Percentiles rank a stretch among this genome's conserved stretches.
phyloP scores from a whole-genome alignment of 306 rosid genomes.

The Rubus idaeus region DNA sequence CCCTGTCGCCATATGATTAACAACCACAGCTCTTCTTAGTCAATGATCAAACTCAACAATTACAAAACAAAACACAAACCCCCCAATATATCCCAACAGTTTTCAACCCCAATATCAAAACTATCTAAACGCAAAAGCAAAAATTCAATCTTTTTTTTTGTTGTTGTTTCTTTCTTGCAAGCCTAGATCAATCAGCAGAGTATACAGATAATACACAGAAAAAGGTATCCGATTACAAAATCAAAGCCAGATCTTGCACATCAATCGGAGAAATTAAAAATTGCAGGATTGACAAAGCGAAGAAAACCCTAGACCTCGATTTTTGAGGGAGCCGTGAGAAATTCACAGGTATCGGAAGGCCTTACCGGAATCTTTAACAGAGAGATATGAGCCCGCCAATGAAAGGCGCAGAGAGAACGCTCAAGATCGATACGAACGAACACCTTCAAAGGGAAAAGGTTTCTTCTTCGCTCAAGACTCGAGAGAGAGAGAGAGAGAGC shows the following conservation, averaged over 20 bases:
- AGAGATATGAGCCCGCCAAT: background rate
- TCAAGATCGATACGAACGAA: background rate
- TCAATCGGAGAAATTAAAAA: background rate
- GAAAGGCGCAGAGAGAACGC: background rate
- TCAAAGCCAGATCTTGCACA: slow-evolving; percentile 7
- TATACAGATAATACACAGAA: background rate
- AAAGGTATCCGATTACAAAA: slow-evolving; percentile 3
- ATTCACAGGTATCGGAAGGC: slow-evolving; percentile 59
- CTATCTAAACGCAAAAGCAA: background rate
- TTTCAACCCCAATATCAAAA: slow-evolving; percentile 16
- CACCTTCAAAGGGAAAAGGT: background rate
- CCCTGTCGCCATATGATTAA: slow-evolving; percentile 82
- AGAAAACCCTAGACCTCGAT: slow-evolving; percentile 49
- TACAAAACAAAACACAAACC: slow-evolving; percentile 22
- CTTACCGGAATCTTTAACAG: slow-evolving; percentile 52
- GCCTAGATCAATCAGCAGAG: slow-evolving; percentile 18
- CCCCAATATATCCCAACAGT: slow-evolving; percentile 15
- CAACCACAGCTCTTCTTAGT: slow-evolving; percentile 59
- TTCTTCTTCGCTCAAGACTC: background rate
- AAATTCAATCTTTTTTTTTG: slow-evolving; percentile 2
- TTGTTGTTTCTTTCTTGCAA: background rate
- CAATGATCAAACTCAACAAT: slow-evolving; percentile 36
- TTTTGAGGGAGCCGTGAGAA: slow-evolving; percentile 32
- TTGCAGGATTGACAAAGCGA: slow-evolving; percentile 10
- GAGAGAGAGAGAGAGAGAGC: too few species aligned